These are phyloP conservation scores for Caloboletus firmus DNA, from an alignment of 1,284 basidiomycete genomes.

Conservation along the genomic window DNA sequence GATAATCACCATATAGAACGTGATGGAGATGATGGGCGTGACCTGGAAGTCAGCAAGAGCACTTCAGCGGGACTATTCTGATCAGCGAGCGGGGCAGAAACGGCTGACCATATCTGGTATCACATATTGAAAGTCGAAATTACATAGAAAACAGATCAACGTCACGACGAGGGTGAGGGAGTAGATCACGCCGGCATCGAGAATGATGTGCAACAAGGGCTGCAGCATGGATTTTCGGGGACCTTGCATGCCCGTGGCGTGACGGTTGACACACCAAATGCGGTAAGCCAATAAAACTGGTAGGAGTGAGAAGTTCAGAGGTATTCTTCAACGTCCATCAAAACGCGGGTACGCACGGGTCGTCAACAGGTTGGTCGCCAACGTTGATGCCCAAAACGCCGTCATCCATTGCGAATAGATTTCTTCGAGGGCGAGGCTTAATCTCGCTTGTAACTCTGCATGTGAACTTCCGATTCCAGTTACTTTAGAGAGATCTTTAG, in stretches of 20 bases:
- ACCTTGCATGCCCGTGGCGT: too few relatives aligned
- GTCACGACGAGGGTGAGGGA: conserved; percentile 3
- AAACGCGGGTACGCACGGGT: conserved; percentile 1
- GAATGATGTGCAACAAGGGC: conserved; percentile 5
- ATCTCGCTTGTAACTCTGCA: not conserved
- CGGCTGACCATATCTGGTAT: not conserved
- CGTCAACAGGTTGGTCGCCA: conserved; percentile 11
- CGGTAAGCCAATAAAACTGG: conserved; percentile 7
- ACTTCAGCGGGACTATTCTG: not conserved
- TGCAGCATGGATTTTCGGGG: not conserved
- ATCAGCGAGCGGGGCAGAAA: not conserved
- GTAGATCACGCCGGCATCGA: conserved; percentile 15
- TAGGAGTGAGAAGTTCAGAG: not conserved
- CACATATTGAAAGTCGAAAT: conserved; percentile 3
- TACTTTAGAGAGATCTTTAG: too few relatives aligned
- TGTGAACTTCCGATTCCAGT: conserved; percentile 9
- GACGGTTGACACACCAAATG: not conserved
- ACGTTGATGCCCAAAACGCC: conserved; percentile 9
- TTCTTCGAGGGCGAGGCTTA: too few relatives aligned
- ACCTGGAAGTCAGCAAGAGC: not conserved
- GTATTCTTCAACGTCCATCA: not conserved
- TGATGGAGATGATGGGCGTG: conserved; percentile 3
- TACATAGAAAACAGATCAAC: not conserved
- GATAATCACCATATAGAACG: conserved; percentile 3
- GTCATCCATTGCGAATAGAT: too few relatives aligned